Percentiles rank a stretch among this genome's conserved stretches.
Evolutionary conservation across 257 asterid species (phyloP).

Genomic region (Ajuga chamaepitys): DNA sequence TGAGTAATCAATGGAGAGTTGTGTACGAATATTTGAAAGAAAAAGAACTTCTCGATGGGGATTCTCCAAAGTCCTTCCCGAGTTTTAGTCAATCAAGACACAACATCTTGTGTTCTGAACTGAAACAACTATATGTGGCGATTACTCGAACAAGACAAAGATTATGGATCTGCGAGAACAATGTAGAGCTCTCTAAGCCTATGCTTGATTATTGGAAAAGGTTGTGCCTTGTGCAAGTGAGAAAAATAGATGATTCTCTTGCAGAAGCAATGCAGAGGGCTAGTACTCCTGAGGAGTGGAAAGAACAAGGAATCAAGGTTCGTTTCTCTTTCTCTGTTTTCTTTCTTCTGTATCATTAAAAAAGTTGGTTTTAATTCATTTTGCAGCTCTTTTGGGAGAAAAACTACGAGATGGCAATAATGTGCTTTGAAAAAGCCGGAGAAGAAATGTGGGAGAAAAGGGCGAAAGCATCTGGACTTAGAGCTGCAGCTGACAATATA

Average conservation of each 20-base stretch:
- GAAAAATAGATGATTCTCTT: constrained; percentile 40
- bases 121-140: constrained; percentile 55
- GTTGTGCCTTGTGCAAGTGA: constrained; percentile 40
- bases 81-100: constrained; percentile 41
- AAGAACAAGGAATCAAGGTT: constrained; percentile 59
- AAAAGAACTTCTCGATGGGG: constrained; percentile 23
- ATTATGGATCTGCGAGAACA: constrained; percentile 56
- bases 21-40: constrained; percentile 42
- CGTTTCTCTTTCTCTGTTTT: background rate
- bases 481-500: constrained; percentile 35
- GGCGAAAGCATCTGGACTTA: constrained; percentile 46
- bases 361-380: background rate
- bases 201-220: constrained; percentile 61
- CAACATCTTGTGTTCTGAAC: constrained; percentile 48
- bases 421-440: constrained; percentile 67
- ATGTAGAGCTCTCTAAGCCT: constrained; percentile 40
- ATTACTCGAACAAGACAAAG: constrained; percentile 62
- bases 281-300: constrained; percentile 63
- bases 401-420: constrained; percentile 62
- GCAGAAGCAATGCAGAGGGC: constrained; percentile 54
- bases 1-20: constrained; percentile 55
- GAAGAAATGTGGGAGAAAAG: constrained; percentile 42
- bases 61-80: constrained; percentile 26
- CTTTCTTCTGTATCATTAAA: background rate
- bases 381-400: constrained; percentile 58